Percentiles rank a stretch among this genome's conserved stretches.
Evolutionary conservation across 176 grass and related monocot species (phyloP).

Genomic region (Melocanna baccifera): DNA sequence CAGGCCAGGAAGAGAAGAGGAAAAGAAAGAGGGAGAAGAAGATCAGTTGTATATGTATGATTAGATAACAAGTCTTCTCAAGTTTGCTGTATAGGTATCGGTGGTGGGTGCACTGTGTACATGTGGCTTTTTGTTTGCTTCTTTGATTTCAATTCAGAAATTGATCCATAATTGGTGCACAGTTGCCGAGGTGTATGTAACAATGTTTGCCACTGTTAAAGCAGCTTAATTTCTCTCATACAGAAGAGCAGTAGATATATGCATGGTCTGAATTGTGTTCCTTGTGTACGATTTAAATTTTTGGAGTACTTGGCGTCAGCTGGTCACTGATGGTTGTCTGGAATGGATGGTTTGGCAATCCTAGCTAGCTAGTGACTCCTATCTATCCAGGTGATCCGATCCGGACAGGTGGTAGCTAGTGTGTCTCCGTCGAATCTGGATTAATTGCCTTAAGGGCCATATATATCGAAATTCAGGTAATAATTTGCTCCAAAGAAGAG

Average conservation of each 20-base stretch:
- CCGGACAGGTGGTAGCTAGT: not conserved
- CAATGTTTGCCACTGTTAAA: not conserved
- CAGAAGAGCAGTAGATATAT: not conserved
- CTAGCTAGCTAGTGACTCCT: not conserved
- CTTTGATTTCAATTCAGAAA: slow-evolving; percentile 1
- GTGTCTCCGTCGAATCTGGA: slow-evolving; percentile 20
- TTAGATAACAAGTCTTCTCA: slow-evolving; percentile 18
- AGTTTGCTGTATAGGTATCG: slow-evolving; percentile 19
- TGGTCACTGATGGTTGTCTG: slow-evolving; percentile 3
- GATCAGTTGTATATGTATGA: not conserved
- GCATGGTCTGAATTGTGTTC: not conserved
- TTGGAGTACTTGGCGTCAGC: slow-evolving; percentile 16
- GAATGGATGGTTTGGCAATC: not conserved
- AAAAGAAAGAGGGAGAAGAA: not conserved
- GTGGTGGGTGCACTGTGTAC: slow-evolving; percentile 16
- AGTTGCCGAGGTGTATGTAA: not conserved
- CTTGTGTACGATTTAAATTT: slow-evolving; percentile 17
- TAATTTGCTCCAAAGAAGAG: not conserved
- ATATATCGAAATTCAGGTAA: not conserved
- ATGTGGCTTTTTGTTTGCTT: slow-evolving; percentile 22
- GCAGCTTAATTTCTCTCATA: not conserved
- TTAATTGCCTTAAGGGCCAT: not conserved
- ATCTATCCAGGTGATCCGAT: not conserved
- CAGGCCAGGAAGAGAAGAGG: not conserved
- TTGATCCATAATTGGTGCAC: not conserved